Evolutionary conservation across 208 protist species (phyloP).

Genomic region (Crithidia bombi): DNA sequence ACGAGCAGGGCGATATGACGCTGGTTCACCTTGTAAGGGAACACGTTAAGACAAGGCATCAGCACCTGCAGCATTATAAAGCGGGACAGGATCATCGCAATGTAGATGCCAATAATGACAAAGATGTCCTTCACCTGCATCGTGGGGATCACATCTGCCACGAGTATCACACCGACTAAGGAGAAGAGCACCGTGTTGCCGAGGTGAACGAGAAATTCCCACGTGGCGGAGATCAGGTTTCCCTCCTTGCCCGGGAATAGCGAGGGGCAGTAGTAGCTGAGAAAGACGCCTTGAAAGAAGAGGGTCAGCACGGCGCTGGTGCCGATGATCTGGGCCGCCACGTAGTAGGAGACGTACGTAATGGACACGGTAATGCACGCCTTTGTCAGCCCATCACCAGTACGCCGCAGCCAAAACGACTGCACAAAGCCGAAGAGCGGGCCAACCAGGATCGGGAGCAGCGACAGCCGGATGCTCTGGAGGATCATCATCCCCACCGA

Average conservation of each 20-base stretch:
- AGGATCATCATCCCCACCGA: slow-evolving; percentile 44
- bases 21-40: slow-evolving; percentile 61
- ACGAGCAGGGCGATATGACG: slow-evolving; percentile 57
- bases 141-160: slow-evolving; percentile 66
- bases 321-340: slow-evolving; percentile 64
- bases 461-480: slow-evolving; percentile 46
- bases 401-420: slow-evolving; percentile 66
- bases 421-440: slow-evolving; percentile 75
- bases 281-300: slow-evolving; percentile 80
- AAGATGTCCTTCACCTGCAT: slow-evolving; percentile 56
- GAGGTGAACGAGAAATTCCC: slow-evolving; percentile 89
- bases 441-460: slow-evolving; percentile 69
- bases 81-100: slow-evolving; percentile 64
- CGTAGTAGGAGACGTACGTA: slow-evolving; percentile 87
- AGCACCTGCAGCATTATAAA: slow-evolving; percentile 72
- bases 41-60: slow-evolving; percentile 71
- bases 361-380: slow-evolving; percentile 85
- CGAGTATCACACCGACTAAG: slow-evolving; percentile 86
- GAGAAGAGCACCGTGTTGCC: slow-evolving; percentile 90
- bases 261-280: slow-evolving; percentile 81
- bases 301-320: slow-evolving; percentile 86
- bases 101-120: slow-evolving; percentile 66
- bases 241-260: slow-evolving; percentile 77
- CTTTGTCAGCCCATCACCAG: slow-evolving; percentile 49
- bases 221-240: slow-evolving; percentile 76